Conservation (phyloP, 306 rosid species). For the Begonia fuchsioides region DNA sequence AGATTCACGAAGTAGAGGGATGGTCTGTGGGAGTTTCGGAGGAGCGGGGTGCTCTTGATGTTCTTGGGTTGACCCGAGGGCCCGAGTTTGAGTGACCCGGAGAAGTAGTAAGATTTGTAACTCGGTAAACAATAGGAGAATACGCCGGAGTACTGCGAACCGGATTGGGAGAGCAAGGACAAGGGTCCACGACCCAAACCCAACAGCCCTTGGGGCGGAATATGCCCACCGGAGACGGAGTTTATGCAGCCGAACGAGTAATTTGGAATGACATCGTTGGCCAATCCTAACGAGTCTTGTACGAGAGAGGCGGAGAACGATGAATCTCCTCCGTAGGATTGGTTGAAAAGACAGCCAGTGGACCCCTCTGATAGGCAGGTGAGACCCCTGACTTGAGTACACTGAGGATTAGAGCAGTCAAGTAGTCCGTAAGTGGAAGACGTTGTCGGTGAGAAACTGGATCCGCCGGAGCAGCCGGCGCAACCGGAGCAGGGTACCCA, state of each 20-base stretch:
- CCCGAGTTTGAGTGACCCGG: slow-evolving; percentile 79
- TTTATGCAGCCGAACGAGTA: slow-evolving; percentile 62
- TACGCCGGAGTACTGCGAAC: slow-evolving; percentile 43
- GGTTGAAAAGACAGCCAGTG: slow-evolving; percentile 45
- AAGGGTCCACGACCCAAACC: slow-evolving; percentile 85
- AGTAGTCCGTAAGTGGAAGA: slow-evolving; percentile 37
- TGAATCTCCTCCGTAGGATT: slow-evolving; percentile 66
- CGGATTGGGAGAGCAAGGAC: slow-evolving; percentile 57
- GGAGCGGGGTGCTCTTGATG: slow-evolving; percentile 71
- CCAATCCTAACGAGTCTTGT: slow-evolving; percentile 37
- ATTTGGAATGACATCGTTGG: slow-evolving; percentile 20
- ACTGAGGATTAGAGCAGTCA: slow-evolving; percentile 47
- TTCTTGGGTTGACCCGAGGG: slow-evolving; percentile 62
- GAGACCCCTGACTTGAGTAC: slow-evolving; percentile 50
- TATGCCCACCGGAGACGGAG: slow-evolving; percentile 30
- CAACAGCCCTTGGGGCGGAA: slow-evolving; percentile 74
- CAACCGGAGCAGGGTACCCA: slow-evolving; percentile 75
- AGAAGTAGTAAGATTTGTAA: slow-evolving; percentile 74
- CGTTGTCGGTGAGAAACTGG: slow-evolving; percentile 32
- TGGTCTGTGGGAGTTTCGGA: slow-evolving; percentile 57
- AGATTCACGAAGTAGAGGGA: slow-evolving; percentile 74
- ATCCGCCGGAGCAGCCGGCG: slow-evolving; percentile 36
- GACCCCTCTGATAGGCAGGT: slow-evolving; percentile 35
- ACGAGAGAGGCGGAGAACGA: slow-evolving; percentile 56
- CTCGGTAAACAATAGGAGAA: slow-evolving; percentile 87